Conservation (phyloP, 1,284 basidiomycete species). For the Bjerkandera adusta region DNA sequence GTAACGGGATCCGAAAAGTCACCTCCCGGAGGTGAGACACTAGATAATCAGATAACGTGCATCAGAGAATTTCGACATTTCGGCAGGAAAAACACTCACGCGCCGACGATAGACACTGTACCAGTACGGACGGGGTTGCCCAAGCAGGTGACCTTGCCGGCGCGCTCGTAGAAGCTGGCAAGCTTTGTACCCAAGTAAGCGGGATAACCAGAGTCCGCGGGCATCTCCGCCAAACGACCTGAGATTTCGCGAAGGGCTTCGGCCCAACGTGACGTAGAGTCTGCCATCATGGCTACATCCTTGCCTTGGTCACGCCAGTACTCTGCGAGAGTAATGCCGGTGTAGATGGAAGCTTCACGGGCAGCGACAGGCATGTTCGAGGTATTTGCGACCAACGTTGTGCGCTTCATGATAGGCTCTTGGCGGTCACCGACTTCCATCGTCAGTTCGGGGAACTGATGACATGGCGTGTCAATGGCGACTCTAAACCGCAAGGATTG, state of each 20-base stretch:
- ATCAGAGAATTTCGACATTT: not conserved
- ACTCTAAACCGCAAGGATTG: slow-evolving; percentile 2
- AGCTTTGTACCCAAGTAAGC: slow-evolving; percentile 97
- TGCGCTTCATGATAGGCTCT: slow-evolving; percentile 99
- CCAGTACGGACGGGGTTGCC: slow-evolving; percentile 89
- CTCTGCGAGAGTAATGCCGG: slow-evolving; percentile 98
- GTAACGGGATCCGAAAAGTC: slow-evolving; percentile 99
- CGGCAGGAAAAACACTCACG: slow-evolving; percentile 63
- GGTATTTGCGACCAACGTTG: slow-evolving; percentile 98
- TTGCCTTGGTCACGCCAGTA: slow-evolving; percentile 99
- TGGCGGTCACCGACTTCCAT: slow-evolving; percentile 90
- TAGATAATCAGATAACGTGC: slow-evolving; percentile 28
- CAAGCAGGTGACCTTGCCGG: slow-evolving; percentile 94
- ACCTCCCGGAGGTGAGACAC: slow-evolving; percentile 97
- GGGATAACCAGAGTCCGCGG: slow-evolving; percentile 98
- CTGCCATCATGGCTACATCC: slow-evolving; percentile 99
- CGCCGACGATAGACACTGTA: slow-evolving; percentile 98
- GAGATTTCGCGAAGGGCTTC: slow-evolving; percentile 99
- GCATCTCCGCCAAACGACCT: slow-evolving; percentile 99
- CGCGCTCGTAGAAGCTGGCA: slow-evolving; percentile 98
- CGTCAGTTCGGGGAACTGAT: slow-evolving; percentile 91
- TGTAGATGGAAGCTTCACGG: slow-evolving; percentile 99
- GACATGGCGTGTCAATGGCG: slow-evolving; percentile 17
- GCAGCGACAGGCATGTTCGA: slow-evolving; percentile 99
- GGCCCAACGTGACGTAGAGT: slow-evolving; percentile 99